phyloP scores from a whole-genome alignment of 1,139 yeast genomes.

The Debaryomycetaceae sp. region DNA sequence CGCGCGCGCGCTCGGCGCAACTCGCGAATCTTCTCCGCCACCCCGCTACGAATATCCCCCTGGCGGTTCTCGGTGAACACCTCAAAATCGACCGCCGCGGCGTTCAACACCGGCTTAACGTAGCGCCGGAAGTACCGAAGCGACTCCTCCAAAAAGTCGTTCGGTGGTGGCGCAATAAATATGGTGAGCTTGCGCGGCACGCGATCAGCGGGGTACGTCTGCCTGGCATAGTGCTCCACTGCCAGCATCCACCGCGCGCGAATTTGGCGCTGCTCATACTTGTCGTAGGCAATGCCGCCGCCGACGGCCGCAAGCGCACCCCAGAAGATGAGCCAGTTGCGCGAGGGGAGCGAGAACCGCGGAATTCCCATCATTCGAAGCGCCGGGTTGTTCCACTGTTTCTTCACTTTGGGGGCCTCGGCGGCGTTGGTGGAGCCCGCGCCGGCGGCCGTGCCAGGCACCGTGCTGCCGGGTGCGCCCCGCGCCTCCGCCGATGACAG shows the following conservation, averaged over 20 bases:
- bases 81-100: slow-evolving; percentile 86
- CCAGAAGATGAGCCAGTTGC: slow-evolving; percentile 95
- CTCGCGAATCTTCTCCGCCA: slow-evolving; percentile 78
- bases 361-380: slow-evolving; percentile 85
- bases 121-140: slow-evolving; percentile 71
- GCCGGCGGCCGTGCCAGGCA: slow-evolving; percentile 28
- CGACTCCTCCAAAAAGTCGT: slow-evolving; percentile 79
- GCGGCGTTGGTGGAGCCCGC: slow-evolving; percentile 16
- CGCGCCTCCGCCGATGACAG: slow-evolving; percentile 5
- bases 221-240: slow-evolving; percentile 49
- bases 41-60: slow-evolving; percentile 79
- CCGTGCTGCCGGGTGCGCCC: no score
- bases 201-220: slow-evolving; percentile 30
- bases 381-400: slow-evolving; percentile 80
- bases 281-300: slow-evolving; percentile 78
- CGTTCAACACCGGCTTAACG: slow-evolving; percentile 80
- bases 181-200: slow-evolving; percentile 76
- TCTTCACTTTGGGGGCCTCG: slow-evolving; percentile 16
- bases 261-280: slow-evolving; percentile 62
- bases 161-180: slow-evolving; percentile 93
- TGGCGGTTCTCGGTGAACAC: slow-evolving; percentile 72
- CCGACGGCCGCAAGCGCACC: slow-evolving; percentile 57
- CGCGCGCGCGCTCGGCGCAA: slow-evolving; percentile 48
- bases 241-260: slow-evolving; percentile 62
- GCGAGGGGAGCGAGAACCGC: slow-evolving; percentile 69